Evolutionary conservation across 1,284 basidiomycete species (phyloP), one percentile per base, ranked within the genome.

Genomic region (Ustilago bromivora): DNA sequence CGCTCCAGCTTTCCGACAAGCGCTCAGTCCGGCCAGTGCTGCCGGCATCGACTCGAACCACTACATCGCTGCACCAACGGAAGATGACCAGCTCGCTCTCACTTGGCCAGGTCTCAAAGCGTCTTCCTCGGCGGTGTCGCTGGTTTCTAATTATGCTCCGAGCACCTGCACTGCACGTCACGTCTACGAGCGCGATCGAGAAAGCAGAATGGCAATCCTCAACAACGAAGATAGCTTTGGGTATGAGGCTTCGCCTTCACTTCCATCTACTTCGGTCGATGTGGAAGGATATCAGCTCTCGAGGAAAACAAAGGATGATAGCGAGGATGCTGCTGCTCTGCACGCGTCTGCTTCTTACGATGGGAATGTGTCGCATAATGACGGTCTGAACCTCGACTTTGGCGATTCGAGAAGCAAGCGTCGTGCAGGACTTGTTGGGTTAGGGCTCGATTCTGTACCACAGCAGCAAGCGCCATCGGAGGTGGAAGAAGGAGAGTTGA

Each of bases 181-280:
- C 46, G 47, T 63, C 31, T 57, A 65, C 28, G 64, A 76, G 31
- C 67, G 73, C 47, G 64, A 76, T 31, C 64, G 68, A 13, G 73
- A 76, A 40, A 76, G 73, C 32, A 61, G 57, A 8, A 71, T 71
- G 64, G 73, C 73, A 6, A 52, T 63, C 7, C 73, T 76, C 58
- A 71, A 61, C 53, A 65, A 67, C 46, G 73, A 76, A 58, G 68
- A 76, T 43, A 76, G 60, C 56, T 76, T 76, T 46, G 73, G 43
- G 5, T 57, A 57, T 15, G 73, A 76, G 6, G 51, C 34, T 0
- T 71, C 65, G 28, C 61, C 62, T 2, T 63, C 59, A 1, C 19
- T 61, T 4, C 58, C 58, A 5, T 57, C 46, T 6, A 56, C 41
- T 6, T 57, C 61, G n/a, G 43, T 54, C 4, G 61, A 70, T 28